Base-by-base conservation (phyloP, 176 grass and related monocot genomes). In the Coix lacrymajobi region DNA sequence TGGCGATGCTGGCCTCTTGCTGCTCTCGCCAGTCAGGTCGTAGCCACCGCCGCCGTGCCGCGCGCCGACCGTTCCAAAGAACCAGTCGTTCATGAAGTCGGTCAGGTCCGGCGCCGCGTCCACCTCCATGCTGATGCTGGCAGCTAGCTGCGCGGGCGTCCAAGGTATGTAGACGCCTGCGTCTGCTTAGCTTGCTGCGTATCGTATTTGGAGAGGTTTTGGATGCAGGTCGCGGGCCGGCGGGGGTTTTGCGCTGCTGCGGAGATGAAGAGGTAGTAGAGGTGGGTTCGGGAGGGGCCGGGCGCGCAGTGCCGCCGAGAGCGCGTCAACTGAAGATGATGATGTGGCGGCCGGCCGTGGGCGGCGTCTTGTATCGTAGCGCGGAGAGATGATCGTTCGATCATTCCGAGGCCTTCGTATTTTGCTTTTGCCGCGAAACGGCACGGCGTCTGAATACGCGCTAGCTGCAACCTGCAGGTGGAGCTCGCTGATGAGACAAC, bases 11-110 rank as follows among this genome's bases (percentile, higher is more conserved):
- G 77, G 40, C 84, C 41, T 61, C 69, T 86, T 87, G 33, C 41
- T 34, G 38, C 54, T 87, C 71, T 77, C 77, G 14, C 80, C 81
- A 1, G 79, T 87, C 80, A 91, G 54, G 74, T 91, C 81, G 70
- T 87, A 85, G 45, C 69, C 56, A 16, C 66, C 73, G 32, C 79
- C 76, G 54, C 66, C 66, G 12, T 63, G 88, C 29, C 80, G 74
- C 36, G 52, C 30, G 65, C 68, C 75, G 30, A 77, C 84, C 49
- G 77, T 91, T 14, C 92, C 89, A 66, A 91, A 94, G 89, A 94
- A 94, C 92, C 92, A 94, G 76, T 94, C 92, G 84, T 94, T 91
- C 89, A 94, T 94, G 73, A 94, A 91, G 72, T 94, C 89, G 8
- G 84, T 49, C 57, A 94, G 69, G 81, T 94, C 92, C 43, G 88